Evolutionary conservation across 257 asterid species (phyloP).

Genomic region (Striga asiatica): DNA sequence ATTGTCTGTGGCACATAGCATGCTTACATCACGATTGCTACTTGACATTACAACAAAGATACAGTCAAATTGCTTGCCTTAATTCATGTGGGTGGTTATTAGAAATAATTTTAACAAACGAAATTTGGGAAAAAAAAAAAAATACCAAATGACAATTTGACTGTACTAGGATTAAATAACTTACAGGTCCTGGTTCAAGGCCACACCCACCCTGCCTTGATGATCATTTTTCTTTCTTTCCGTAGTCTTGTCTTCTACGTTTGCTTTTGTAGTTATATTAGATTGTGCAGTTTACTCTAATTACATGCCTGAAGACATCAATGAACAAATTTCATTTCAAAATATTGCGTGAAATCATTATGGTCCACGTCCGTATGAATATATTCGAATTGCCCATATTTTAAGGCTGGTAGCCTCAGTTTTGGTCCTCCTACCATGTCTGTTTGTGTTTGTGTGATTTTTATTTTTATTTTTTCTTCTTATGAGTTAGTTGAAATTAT

Average conservation of each 20-base stretch:
- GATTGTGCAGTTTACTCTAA: background rate
- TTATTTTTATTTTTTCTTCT: background rate
- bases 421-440: background rate
- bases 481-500: background rate
- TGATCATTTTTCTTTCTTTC: background rate
- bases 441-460: conserved; percentile 1
- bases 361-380: no score
- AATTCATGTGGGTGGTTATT: background rate
- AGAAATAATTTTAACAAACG: background rate
- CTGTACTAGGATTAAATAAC: background rate
- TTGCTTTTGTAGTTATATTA: background rate
- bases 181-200: background rate
- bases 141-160: background rate
- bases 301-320: no score
- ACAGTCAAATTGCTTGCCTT: background rate
- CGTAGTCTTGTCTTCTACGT: background rate
- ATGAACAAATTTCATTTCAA: no score
- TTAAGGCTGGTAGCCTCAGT: background rate
- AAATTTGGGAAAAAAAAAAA: background rate
- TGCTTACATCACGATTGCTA: no score
- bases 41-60: no score
- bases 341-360: no score
- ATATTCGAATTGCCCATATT: no score
- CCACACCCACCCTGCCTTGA: background rate
- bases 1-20: background rate